Evolutionary conservation across 495 filamentous ascomycete species (phyloP), one percentile per base, ranked within the genome.

Genomic region (Annulohypoxylon nitens): DNA sequence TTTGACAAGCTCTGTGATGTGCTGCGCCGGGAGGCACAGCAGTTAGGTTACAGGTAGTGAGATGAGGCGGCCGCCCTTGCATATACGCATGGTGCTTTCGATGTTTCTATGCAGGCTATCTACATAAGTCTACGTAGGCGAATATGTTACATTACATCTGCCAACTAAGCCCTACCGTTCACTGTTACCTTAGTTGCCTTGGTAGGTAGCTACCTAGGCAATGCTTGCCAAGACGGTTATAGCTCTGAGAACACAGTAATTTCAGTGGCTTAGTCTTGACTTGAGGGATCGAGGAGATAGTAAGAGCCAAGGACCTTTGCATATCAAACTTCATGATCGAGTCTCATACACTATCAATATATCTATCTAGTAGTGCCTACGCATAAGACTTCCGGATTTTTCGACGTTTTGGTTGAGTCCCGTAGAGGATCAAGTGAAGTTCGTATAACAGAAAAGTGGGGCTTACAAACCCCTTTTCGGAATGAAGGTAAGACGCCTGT

Each of bases 301-400:
- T 20, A 18, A 20, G 43, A 14, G 43, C 7, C 18, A 47, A 18
- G 43, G 43, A 18, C 43, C 43, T 18, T n/a, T 47, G 43, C 43
- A 47, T 18, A 47, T 47, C n/a, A 47, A 47, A 47, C 43, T 47
- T 47, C 43, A 47, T 47, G 43, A 47, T 47, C n/a, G 6, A 16
- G 18, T 47, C 43, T 47, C 18, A 47, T 5, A 20, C 43, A 16
- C 6, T 47, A 47, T 47, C n/a, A 2, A 47, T 20, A 47, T 45
- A 45, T 11, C 9, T 43, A 30, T 30, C 30, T 30, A 30, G 3
- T 6, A 30, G 5, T 30, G 30, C 30, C 30, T 30, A 30, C 30
- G n/a, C n/a, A 47, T 47, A 8, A 12, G 43, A 7, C 4, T 47
- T 47, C 16, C 43, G 7, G 16, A 2, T 47, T 18, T 47, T 4